These are phyloP conservation scores for Achaetomium macrosporum DNA, from an alignment of 2,329 filamentous ascomycete species.

Conservation along the genomic window DNA sequence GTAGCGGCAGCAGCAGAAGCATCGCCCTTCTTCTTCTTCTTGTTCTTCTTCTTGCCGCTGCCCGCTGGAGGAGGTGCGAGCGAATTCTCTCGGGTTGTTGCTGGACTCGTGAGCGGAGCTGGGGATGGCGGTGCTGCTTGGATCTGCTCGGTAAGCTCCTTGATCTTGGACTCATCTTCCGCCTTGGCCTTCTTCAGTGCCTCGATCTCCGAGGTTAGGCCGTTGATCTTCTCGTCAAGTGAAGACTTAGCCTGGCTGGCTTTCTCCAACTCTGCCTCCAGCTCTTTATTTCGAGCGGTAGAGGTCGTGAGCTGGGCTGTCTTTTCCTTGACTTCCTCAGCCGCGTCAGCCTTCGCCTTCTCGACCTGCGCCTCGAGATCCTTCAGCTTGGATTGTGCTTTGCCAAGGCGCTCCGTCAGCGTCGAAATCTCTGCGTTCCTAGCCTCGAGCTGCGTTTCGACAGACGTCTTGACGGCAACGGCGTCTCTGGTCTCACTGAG, in stretches of 20 bases:
- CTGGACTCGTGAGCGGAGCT: slow-evolving; percentile 20
- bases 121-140: slow-evolving; percentile 26
- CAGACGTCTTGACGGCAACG: slow-evolving; percentile 35
- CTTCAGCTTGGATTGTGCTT: slow-evolving; percentile 40
- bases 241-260: slow-evolving; percentile 34
- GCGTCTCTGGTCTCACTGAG: slow-evolving; percentile 45
- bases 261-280: slow-evolving; percentile 37
- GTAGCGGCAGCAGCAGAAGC: slow-evolving; percentile 34
- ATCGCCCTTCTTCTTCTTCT: slow-evolving; percentile 79
- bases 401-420: slow-evolving; percentile 44
- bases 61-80: slow-evolving; percentile 15
- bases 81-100: slow-evolving; percentile 21
- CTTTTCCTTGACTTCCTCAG: slow-evolving; percentile 30
- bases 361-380: slow-evolving; percentile 36
- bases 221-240: slow-evolving; percentile 40
- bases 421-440: slow-evolving; percentile 43
- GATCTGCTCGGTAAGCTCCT: slow-evolving; percentile 36
- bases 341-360: slow-evolving; percentile 27
- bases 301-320: slow-evolving; percentile 33
- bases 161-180: slow-evolving; percentile 37
- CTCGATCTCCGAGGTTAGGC: slow-evolving; percentile 42
- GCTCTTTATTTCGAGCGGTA: slow-evolving; percentile 31
- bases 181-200: slow-evolving; percentile 34
- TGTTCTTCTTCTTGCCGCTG: slow-evolving; percentile 65
- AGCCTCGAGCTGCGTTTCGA: slow-evolving; percentile 46